Evolutionary conservation across 2,329 filamentous ascomycete species (phyloP).

Genomic region (Chalara sp.): DNA sequence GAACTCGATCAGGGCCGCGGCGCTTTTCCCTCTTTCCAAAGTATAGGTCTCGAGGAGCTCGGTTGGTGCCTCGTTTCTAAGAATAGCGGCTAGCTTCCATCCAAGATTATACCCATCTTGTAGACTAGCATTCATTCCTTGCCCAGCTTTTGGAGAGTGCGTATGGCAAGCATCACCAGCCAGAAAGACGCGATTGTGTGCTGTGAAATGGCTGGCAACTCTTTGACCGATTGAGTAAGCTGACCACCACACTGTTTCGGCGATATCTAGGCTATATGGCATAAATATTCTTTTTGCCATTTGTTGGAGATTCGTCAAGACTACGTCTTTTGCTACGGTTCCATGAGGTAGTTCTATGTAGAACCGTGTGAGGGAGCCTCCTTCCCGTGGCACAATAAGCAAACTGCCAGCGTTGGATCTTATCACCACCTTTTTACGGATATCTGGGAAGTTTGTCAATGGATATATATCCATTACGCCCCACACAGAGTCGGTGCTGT

Average conservation of each 20-base stretch:
- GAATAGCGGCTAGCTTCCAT: conserved; percentile 48
- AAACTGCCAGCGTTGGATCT: conserved; percentile 48
- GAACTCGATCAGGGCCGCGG: conserved; percentile 53
- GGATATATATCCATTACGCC: conserved; percentile 50
- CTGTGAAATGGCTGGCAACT: conserved; percentile 50
- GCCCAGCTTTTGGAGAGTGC: conserved; percentile 56
- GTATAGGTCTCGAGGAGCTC: conserved; percentile 46
- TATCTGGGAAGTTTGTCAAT: conserved; percentile 54
- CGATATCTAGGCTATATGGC: conserved; percentile 18
- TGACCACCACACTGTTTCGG: conserved; percentile 43
- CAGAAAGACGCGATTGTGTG: conserved; percentile 45
- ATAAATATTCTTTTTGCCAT: conserved; percentile 34
- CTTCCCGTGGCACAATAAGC: conserved; percentile 57
- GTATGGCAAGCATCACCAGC: conserved; percentile 53
- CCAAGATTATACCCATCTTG: conserved; percentile 57
- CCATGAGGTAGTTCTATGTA: conserved; percentile 40
- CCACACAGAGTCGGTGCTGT: conserved; percentile 51
- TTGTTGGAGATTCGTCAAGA: conserved; percentile 44
- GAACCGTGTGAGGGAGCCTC: conserved; percentile 56
- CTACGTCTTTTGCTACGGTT: conserved; percentile 46
- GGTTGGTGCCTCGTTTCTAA: conserved; percentile 36
- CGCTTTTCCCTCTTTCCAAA: conserved; percentile 44
- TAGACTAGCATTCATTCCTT: conserved; percentile 50
- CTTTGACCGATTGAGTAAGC: conserved; percentile 52
- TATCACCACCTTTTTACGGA: conserved; percentile 48